Evolutionary conservation across 202 grass and related monocot genomes (phyloP).

Genomic region (Eragrostis tef): DNA sequence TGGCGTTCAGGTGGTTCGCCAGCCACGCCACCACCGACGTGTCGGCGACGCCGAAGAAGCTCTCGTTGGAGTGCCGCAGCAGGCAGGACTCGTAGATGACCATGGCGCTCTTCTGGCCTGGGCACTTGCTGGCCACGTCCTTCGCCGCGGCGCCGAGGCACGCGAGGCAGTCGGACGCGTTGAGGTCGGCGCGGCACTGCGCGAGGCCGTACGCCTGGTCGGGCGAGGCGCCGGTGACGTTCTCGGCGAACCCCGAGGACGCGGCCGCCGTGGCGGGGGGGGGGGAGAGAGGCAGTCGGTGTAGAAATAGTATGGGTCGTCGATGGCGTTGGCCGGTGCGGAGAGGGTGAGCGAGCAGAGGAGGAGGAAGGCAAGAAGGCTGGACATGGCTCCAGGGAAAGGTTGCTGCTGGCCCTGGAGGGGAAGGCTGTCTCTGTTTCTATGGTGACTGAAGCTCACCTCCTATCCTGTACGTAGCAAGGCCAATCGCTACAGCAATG

Average conservation of each 20-base stretch:
- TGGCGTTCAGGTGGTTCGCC: too few species aligned
- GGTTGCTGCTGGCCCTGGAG: neutral
- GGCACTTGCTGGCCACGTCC: slow-evolving; percentile 11
- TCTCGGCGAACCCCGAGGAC: slow-evolving; percentile 13
- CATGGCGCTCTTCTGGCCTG: neutral
- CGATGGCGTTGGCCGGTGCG: neutral
- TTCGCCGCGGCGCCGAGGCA: slow-evolving; percentile 33
- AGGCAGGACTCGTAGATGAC: slow-evolving; percentile 48
- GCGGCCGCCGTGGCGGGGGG: neutral
- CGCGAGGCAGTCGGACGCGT: neutral
- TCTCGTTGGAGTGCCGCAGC: slow-evolving; percentile 27
- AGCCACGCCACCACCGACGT: too few species aligned
- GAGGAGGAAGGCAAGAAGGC: neutral
- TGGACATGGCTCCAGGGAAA: neutral
- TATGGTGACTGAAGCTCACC: too few species aligned
- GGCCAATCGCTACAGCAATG: too few species aligned
- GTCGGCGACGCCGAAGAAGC: slow-evolving; percentile 33
- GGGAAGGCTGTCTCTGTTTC: neutral
- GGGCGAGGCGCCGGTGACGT: neutral
- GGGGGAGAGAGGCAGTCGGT: slow-evolving; percentile 47
- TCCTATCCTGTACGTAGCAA: too few species aligned
- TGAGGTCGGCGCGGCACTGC: slow-evolving; percentile 42
- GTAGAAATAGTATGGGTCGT: neutral
- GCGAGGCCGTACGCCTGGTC: slow-evolving; percentile 47
- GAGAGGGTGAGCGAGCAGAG: neutral